Conservation (phyloP, 148 eudicot species). For the Heliamphora exappendiculata region DNA sequence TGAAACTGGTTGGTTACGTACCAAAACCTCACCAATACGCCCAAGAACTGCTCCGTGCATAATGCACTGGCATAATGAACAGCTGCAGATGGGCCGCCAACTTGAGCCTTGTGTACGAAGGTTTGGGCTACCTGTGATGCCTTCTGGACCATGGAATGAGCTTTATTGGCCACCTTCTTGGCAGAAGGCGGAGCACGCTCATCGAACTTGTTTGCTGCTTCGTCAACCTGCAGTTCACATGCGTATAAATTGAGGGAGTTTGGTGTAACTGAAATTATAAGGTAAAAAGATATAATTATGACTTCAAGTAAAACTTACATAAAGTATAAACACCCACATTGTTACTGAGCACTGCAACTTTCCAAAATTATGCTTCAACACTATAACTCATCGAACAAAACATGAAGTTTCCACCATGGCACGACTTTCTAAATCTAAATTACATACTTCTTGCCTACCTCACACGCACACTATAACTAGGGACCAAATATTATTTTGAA, state of each 20-base stretch:
- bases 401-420: neutral
- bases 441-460: neutral
- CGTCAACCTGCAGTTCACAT: constrained; percentile 34
- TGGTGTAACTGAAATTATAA: too few species aligned
- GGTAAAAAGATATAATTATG: too few species aligned
- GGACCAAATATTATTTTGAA: too few species aligned
- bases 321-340: too few species aligned
- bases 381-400: neutral
- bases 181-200: constrained; percentile 45
- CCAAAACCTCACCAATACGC: constrained; percentile 32
- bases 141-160: constrained; percentile 18
- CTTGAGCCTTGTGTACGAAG: constrained; percentile 29
- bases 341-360: too few species aligned
- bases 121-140: constrained; percentile 25
- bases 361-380: neutral
- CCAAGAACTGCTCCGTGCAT: constrained; percentile 19
- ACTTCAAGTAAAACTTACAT: too few species aligned
- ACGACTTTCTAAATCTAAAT: neutral
- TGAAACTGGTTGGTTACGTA: constrained; percentile 30
- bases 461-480: neutral
- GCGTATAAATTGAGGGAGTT: too few species aligned
- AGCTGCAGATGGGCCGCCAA: constrained; percentile 40
- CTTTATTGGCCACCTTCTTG: constrained; percentile 26
- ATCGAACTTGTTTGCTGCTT: constrained; percentile 35
- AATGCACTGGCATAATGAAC: constrained; percentile 26